Conservation (phyloP, 2,329 filamentous ascomycete species). For the Arthrobotrys conoides region DNA sequence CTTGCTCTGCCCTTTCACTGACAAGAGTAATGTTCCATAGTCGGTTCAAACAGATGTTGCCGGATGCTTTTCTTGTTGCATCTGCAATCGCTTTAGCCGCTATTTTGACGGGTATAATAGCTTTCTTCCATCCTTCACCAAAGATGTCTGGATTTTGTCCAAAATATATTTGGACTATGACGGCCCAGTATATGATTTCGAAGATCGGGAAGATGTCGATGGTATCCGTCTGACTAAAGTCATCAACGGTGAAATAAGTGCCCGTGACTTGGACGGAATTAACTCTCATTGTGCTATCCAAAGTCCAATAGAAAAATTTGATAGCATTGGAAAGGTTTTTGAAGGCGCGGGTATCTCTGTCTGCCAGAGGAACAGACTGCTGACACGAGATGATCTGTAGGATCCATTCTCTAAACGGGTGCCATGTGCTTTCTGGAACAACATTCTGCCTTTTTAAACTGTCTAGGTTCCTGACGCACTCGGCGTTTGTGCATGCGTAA, state of each 20-base stretch:
- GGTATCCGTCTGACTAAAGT: background rate
- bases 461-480: slow-evolving; percentile 1
- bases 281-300: slow-evolving; percentile 21
- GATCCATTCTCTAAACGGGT: slow-evolving; percentile 28
- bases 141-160: background rate
- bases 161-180: slow-evolving; percentile 22
- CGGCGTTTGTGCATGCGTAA: slow-evolving; percentile 17
- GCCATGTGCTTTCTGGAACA: slow-evolving; percentile 28
- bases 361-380: background rate
- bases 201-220: slow-evolving; percentile 31
- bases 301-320: slow-evolving; percentile 24
- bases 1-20: slow-evolving; percentile 30
- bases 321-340: slow-evolving; percentile 16
- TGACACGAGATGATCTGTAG: slow-evolving; percentile 34
- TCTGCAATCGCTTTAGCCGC: slow-evolving; percentile 16
- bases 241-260: slow-evolving; percentile 12
- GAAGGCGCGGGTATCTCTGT: background rate
- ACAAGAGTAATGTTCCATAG: slow-evolving; percentile 32
- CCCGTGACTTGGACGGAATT: background rate
- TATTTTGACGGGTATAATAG: slow-evolving; percentile 14
- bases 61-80: slow-evolving; percentile 3
- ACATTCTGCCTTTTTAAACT: background rate
- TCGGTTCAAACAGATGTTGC: slow-evolving; percentile 27
- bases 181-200: slow-evolving; percentile 30
- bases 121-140: slow-evolving; percentile 25